Percentiles rank a stretch among this genome's conserved stretches.
Evolutionary conservation across 2,329 filamentous ascomycete species (phyloP).

Genomic region (Fusarium redolens): DNA sequence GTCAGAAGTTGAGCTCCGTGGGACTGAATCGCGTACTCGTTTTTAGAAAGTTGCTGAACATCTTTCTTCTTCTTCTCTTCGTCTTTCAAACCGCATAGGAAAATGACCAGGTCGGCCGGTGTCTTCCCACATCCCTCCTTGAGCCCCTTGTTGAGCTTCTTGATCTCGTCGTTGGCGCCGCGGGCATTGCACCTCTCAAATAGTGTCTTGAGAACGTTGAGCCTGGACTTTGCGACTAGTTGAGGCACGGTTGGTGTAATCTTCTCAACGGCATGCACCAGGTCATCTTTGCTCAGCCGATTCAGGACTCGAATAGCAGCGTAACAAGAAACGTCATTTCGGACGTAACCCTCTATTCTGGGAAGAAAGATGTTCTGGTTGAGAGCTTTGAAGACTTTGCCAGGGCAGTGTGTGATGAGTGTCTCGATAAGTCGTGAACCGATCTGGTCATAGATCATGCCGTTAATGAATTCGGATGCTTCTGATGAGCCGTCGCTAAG

Average conservation of each 20-base stretch:
- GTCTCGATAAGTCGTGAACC: slow-evolving; percentile 92
- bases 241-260: slow-evolving; percentile 79
- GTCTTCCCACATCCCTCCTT: slow-evolving; percentile 61
- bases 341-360: slow-evolving; percentile 81
- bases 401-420: slow-evolving; percentile 82
- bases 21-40: slow-evolving; percentile 64
- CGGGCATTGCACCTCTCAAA: slow-evolving; percentile 85
- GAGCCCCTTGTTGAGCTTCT: slow-evolving; percentile 60
- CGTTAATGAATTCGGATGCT: slow-evolving; percentile 81
- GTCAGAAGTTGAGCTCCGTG: slow-evolving; percentile 88
- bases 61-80: slow-evolving; percentile 53
- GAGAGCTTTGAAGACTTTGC: slow-evolving; percentile 90
- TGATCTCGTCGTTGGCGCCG: slow-evolving; percentile 64
- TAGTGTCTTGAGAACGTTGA: slow-evolving; percentile 81
- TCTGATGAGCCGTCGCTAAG: slow-evolving; percentile 78
- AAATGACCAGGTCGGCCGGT: slow-evolving; percentile 60
- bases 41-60: slow-evolving; percentile 61
- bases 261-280: slow-evolving; percentile 76
- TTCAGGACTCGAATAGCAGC: slow-evolving; percentile 86
- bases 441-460: slow-evolving; percentile 88
- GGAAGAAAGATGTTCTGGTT: slow-evolving; percentile 84
- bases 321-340: slow-evolving; percentile 92
- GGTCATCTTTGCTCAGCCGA: slow-evolving; percentile 86
- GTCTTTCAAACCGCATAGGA: slow-evolving; percentile 60
- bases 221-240: slow-evolving; percentile 79